Evolutionary conservation across 805 yeast species (phyloP), one percentile per base, ranked within the genome.

Genomic region (Candida insectalens): DNA sequence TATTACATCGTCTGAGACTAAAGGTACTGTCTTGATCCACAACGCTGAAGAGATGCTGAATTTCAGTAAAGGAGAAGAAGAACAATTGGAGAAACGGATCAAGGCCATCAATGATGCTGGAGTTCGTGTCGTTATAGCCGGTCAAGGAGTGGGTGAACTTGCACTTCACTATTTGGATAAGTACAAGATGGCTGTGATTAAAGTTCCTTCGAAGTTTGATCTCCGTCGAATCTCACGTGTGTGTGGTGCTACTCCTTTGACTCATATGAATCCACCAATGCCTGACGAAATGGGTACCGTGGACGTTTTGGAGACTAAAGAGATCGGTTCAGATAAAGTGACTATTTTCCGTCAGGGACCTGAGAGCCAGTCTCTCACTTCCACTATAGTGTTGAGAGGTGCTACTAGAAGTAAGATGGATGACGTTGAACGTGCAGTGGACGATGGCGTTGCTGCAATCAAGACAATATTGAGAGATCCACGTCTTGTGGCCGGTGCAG

Each of bases 311-410:
- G 94, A 83, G 63, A 81, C 95, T 17, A 74, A 73, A 49, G 98
- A 92, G 65, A 85, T 92, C 54, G 98, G 98, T 44, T 96, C 96
- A 35, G 96, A 92, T 61, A 75, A 96, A 57, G 97, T 92, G 25
- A 89, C 97, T 7, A 71, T 92, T 20, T 88, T 92, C 67, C 73
- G 84, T 55, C 98, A 92, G 61, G 74, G 69, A 42, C 58, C 63
- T 22, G 74, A 66, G 42, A 27, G 30, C n/a, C 51, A 55, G 29
- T 79, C 95, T 19, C 71, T 83, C 47, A 92, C 98, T 4, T 77
- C 97, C 12, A 92, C 98, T 6, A 87, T 92, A 49, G 80, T 92
- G 31, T 66, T 92, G 35, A 75, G 98, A 59, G 98, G 98, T 36
- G 98, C 98, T 28, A 92, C 98, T 5, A 89, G 85, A 59, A 88